phyloP scores from a whole-genome alignment of 1,284 basidiomycete genomes.

The Cryptococcus sp. region DNA sequence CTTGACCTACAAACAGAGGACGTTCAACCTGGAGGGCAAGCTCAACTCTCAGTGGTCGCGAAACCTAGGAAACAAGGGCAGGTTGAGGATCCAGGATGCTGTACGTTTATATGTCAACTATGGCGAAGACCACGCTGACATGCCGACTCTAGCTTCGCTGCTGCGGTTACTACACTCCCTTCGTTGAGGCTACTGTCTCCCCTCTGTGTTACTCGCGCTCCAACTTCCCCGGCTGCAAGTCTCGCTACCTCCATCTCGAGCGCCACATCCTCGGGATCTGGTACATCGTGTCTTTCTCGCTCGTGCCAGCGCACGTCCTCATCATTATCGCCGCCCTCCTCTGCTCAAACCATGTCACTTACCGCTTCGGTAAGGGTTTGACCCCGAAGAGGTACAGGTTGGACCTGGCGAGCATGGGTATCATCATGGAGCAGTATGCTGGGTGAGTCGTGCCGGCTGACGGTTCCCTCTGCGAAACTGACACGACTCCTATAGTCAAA shows the following conservation, averaged over 20 bases:
- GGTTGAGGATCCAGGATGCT: constrained; percentile 62
- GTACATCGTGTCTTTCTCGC: constrained; percentile 62
- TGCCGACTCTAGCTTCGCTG: constrained; percentile 53
- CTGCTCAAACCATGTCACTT: constrained; percentile 70
- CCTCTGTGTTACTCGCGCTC: constrained; percentile 64
- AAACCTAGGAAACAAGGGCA: constrained; percentile 55
- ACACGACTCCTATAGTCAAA: constrained; percentile 32
- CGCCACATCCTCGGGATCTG: constrained; percentile 56
- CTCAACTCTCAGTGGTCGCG: constrained; percentile 67
- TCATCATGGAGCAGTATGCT: constrained; percentile 69
- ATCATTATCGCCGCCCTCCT: constrained; percentile 64
- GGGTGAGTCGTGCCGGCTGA: constrained; percentile 52
- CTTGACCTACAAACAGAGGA: constrained; percentile 61
- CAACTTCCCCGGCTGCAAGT: constrained; percentile 66
- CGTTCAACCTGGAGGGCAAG: constrained; percentile 70
- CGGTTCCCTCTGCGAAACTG: background rate
- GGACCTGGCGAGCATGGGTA: constrained; percentile 61
- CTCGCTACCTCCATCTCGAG: constrained; percentile 61
- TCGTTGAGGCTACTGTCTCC: constrained; percentile 63
- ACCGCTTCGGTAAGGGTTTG: constrained; percentile 72
- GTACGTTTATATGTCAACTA: constrained; percentile 15
- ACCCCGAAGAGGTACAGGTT: constrained; percentile 69
- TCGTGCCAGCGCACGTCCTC: constrained; percentile 62
- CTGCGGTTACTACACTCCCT: constrained; percentile 66
- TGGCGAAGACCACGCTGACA: constrained; percentile 1